These are phyloP conservation scores for Aspergillus fructus DNA, from an alignment of 2,329 filamentous ascomycete species.

Conservation along the genomic window DNA sequence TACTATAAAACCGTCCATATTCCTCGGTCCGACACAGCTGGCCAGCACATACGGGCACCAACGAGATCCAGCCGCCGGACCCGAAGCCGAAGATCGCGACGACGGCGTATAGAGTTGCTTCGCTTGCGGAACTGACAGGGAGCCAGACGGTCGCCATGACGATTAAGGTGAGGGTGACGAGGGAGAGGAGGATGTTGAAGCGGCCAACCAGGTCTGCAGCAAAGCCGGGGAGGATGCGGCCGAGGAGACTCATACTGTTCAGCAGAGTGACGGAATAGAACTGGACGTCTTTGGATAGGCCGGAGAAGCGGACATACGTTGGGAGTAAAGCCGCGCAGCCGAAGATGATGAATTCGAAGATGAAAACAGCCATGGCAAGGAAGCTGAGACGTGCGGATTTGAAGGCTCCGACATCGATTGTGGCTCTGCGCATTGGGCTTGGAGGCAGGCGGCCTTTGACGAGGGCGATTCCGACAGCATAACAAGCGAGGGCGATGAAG, in stretches of 20 bases:
- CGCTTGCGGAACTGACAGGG: conserved; percentile 43
- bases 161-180: conserved; percentile 38
- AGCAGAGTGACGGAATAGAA: conserved; percentile 48
- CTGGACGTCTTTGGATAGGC: conserved; percentile 39
- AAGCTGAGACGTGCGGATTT: conserved; percentile 43
- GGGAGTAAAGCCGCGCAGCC: conserved; percentile 49
- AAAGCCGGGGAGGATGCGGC: conserved; percentile 46
- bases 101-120: conserved; percentile 45
- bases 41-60: conserved; percentile 47
- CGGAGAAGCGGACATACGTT: conserved; percentile 43
- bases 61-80: conserved; percentile 49
- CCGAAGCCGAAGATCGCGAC: conserved; percentile 51
- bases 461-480: conserved; percentile 30
- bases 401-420: conserved; percentile 45
- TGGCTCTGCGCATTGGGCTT: conserved; percentile 23
- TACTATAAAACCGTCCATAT: conserved; percentile 50
- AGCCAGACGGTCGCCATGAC: conserved; percentile 47
- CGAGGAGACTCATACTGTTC: conserved; percentile 45
- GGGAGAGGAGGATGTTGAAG: conserved; percentile 46
- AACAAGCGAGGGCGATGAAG: conserved; percentile 37
- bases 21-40: conserved; percentile 49
- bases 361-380: conserved; percentile 44
- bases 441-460: conserved; percentile 36
- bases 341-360: conserved; percentile 52
- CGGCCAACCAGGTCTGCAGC: conserved; percentile 45